These are phyloP conservation scores for Brasilioporus rufonigricans DNA, from an alignment of 768 basidiomycete genomes.

Conservation along the genomic window DNA sequence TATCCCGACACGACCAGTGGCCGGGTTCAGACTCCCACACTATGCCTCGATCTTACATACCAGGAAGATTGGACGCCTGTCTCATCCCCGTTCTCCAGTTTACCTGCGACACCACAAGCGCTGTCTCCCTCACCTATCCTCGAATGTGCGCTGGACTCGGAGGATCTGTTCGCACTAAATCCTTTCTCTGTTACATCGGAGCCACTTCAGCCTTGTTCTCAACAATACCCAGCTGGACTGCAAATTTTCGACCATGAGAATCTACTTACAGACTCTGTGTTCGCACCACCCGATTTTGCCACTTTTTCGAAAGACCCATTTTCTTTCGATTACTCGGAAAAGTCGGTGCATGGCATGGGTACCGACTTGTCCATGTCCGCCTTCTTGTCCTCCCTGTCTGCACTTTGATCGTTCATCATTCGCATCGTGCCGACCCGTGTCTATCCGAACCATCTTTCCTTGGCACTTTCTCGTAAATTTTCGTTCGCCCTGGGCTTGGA, in stretches of 20 bases:
- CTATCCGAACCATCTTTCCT: slow-evolving; percentile 5
- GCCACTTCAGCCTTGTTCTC: slow-evolving; percentile 13
- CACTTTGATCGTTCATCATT: slow-evolving; percentile 20
- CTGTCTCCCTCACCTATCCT: slow-evolving; percentile 30
- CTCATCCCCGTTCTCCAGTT: slow-evolving; percentile 44
- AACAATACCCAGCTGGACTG: slow-evolving; percentile 21
- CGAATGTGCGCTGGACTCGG: slow-evolving; percentile 22
- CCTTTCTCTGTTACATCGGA: slow-evolving; percentile 17
- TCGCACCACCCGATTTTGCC: slow-evolving; percentile 21
- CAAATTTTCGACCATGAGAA: slow-evolving; percentile 19
- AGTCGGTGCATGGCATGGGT: slow-evolving; percentile 20
- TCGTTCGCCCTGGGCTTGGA: slow-evolving; percentile 1
- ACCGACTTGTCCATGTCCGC: slow-evolving; percentile 31
- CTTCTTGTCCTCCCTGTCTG: slow-evolving; percentile 32
- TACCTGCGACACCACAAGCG: slow-evolving; percentile 42
- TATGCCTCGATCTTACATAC: slow-evolving; percentile 43
- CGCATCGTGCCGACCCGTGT: slow-evolving; percentile 4
- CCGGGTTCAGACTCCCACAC: slow-evolving; percentile 29
- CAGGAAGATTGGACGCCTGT: slow-evolving; percentile 39
- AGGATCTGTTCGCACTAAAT: slow-evolving; percentile 19
- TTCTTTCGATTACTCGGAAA: slow-evolving; percentile 26
- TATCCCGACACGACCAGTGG: slow-evolving; percentile 20
- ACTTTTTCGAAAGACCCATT: slow-evolving; percentile 24
- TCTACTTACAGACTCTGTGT: slow-evolving; percentile 11
- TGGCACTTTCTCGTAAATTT: neutral